phyloP scores from a whole-genome alignment of 1,284 basidiomycete genomes.

The Malassezia nana region DNA sequence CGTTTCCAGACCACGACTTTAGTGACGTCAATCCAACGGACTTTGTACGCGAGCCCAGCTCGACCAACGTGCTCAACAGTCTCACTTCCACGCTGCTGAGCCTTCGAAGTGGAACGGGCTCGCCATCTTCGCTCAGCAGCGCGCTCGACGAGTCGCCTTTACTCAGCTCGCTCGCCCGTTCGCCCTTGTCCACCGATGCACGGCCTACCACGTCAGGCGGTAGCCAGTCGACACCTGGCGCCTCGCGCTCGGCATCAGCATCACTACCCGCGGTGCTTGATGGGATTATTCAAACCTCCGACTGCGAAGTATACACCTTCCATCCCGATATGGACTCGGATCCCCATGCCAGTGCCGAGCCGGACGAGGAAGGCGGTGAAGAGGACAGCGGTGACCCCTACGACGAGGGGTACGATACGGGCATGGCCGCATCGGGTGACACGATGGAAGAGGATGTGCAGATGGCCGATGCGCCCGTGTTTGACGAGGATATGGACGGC shows the following conservation, averaged over 20 bases:
- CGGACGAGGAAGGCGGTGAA: conserved; percentile 53
- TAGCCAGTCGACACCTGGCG: background rate
- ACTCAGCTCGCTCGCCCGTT: conserved; percentile 17
- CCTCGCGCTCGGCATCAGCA: conserved; percentile 55
- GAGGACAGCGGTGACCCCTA: conserved; percentile 47
- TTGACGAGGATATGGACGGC: conserved; percentile 43
- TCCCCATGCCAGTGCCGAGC: conserved; percentile 62
- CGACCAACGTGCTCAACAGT: conserved; percentile 41
- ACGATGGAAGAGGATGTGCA: conserved; percentile 38
- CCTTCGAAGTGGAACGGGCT: conserved; percentile 29
- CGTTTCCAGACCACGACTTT: conserved; percentile 96
- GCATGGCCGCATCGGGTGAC: conserved; percentile 25
- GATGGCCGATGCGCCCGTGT: conserved; percentile 39
- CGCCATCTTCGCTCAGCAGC: conserved; percentile 33
- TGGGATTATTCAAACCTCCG: conserved; percentile 75
- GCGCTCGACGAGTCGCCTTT: conserved; percentile 33
- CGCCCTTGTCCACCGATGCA: conserved; percentile 7
- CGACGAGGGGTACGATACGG: conserved; percentile 49
- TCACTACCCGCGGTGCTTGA: conserved; percentile 76
- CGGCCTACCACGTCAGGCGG: conserved; percentile 3
- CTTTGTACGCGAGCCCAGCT: conserved; percentile 58
- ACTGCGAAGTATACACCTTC: conserved; percentile 93
- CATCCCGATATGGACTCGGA: conserved; percentile 87
- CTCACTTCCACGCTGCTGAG: conserved; percentile 42
- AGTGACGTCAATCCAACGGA: conserved; percentile 80